phyloP scores from a whole-genome alignment of 2,329 filamentous ascomycete species.

The Chrysoporthe austroafricana region DNA sequence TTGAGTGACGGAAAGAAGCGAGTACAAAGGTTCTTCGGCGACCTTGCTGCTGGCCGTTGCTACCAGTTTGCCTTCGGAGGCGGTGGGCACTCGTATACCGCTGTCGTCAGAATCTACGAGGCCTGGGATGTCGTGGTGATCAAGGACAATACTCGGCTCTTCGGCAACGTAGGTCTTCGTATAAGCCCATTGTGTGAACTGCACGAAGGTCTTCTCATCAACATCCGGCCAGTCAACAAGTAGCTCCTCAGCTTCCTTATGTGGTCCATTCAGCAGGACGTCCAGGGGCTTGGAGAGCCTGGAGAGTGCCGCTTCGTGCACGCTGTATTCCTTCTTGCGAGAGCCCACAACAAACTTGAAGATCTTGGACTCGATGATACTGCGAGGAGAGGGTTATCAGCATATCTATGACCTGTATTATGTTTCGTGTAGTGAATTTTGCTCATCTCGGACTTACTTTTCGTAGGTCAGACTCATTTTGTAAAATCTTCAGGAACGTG shows the following conservation, averaged over 20 bases:
- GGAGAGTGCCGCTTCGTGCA: constrained; percentile 15
- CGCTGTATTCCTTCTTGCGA: constrained; percentile 4
- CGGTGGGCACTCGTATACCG: not conserved
- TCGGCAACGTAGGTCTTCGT: constrained; percentile 19
- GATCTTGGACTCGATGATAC: constrained; percentile 17
- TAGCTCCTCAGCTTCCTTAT: constrained; percentile 25
- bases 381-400: not conserved
- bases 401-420: not conserved
- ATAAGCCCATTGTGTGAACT: constrained; percentile 29
- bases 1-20: not conserved
- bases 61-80: not conserved
- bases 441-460: not conserved
- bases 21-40: not conserved
- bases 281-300: constrained; percentile 24
- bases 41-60: not conserved
- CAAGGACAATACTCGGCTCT: constrained; percentile 19
- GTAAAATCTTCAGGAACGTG: not conserved
- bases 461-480: not conserved
- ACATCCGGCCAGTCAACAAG: constrained; percentile 29
- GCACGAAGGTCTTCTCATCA: constrained; percentile 28
- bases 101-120: not conserved
- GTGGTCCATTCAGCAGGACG: constrained; percentile 22
- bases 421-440: no score
- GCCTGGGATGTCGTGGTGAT: not conserved
- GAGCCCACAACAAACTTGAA: constrained; percentile 19